phyloP scores from a whole-genome alignment of 345 rosid species.

The Gossypium anomalum region DNA sequence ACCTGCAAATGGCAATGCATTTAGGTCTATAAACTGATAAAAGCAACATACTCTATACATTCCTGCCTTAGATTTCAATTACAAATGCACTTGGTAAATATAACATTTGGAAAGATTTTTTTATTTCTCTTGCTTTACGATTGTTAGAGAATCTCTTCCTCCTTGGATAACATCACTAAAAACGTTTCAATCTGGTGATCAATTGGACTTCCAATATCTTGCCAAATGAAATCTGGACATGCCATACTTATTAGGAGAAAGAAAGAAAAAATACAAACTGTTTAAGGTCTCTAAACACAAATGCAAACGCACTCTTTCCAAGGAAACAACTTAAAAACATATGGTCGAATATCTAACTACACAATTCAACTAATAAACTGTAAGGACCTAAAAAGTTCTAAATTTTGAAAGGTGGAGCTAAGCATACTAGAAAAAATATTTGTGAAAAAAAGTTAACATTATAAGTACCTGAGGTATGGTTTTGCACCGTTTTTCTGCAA shows the following conservation, averaged over 20 bases:
- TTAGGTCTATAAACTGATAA: neutral
- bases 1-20: slow-evolving; percentile 35
- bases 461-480: slow-evolving; percentile 58
- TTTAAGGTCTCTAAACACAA: no score
- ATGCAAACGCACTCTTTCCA: no score
- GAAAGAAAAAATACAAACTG: no score
- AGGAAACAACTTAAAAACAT: neutral
- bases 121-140: no score
- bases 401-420: neutral
- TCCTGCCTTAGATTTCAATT: neutral
- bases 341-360: neutral
- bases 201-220: no score
- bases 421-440: neutral
- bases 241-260: no score
- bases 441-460: neutral
- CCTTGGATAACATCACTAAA: no score
- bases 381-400: neutral
- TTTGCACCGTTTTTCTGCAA: slow-evolving; percentile 55
- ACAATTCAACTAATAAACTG: neutral
- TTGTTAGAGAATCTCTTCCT: no score
- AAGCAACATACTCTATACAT: neutral
- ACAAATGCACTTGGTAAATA: neutral
- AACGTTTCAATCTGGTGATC: no score
- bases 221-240: no score
- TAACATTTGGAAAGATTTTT: no score